These are phyloP conservation scores for Diversispora epigaea DNA, from an alignment of 192 early-diverging fungal species.

Conservation along the genomic window DNA sequence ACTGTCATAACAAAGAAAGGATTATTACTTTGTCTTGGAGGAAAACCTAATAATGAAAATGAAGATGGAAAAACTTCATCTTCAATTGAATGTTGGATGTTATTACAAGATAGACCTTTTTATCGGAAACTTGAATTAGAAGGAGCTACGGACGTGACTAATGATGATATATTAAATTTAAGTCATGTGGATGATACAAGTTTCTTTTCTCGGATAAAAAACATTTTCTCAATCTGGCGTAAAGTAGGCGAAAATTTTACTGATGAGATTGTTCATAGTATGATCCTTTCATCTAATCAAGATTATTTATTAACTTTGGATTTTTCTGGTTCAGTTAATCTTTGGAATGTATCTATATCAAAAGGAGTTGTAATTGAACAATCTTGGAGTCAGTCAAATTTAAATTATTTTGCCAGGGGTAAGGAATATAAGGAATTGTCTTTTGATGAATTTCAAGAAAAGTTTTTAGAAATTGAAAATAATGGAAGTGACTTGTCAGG, in stretches of 20 bases:
- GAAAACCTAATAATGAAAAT: conserved; percentile 34
- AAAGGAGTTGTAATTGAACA: conserved; percentile 32
- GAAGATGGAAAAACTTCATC: conserved; percentile 14
- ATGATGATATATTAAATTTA: conserved; percentile 11
- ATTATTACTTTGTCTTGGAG: conserved; percentile 45
- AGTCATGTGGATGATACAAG: conserved; percentile 6
- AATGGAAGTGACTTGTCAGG: conserved; percentile 33
- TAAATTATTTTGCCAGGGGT: conserved; percentile 46
- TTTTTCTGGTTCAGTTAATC: conserved; percentile 40
- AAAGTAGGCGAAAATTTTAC: conserved; percentile 29
- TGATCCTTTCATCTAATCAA: conserved; percentile 37
- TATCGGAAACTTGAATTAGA: conserved; percentile 30
- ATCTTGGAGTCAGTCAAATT: conserved; percentile 40
- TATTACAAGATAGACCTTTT: conserved; percentile 31
- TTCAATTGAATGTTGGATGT: conserved; percentile 30
- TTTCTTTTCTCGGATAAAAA: conserved; percentile 25
- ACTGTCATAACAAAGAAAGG: conserved; percentile 41
- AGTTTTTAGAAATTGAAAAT: conserved; percentile 36
- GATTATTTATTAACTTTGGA: conserved; percentile 40
- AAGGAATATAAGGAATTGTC: conserved; percentile 40
- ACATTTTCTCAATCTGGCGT: conserved; percentile 23
- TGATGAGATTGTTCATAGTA: conserved; percentile 34
- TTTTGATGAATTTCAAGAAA: conserved; percentile 37
- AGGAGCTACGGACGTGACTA: not conserved
- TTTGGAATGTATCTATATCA: conserved; percentile 41